These are phyloP conservation scores for Macrotyloma uniflorum DNA, from an alignment of 306 rosid genomes.

Conservation along the genomic window DNA sequence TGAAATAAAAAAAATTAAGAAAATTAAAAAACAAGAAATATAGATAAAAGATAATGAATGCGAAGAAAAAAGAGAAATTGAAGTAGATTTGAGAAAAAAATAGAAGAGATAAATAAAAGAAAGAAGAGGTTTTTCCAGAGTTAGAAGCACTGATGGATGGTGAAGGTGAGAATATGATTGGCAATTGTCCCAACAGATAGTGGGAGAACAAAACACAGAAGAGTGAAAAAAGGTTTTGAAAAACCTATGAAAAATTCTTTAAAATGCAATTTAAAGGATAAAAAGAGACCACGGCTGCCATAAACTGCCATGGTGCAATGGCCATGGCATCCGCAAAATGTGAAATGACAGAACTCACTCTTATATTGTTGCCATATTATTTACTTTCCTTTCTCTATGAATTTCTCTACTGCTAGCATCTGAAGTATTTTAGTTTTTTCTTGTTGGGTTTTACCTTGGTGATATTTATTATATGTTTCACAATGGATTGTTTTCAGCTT, in stretches of 20 bases:
- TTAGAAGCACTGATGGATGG: background rate
- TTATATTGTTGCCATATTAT: background rate
- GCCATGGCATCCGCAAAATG: background rate
- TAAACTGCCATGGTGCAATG: background rate
- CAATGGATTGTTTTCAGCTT: constrained; percentile 55
- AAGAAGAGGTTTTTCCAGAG: background rate
- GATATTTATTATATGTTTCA: constrained; percentile 20
- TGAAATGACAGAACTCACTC: background rate
- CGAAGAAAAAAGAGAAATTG: background rate
- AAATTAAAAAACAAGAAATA: background rate
- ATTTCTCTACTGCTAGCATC: background rate
- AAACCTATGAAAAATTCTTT: background rate
- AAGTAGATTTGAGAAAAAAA: background rate
- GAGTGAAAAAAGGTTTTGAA: background rate
- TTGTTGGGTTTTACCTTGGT: constrained; percentile 14
- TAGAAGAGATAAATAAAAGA: background rate
- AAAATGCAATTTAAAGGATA: background rate
- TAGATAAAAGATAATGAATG: background rate
- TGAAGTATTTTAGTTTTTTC: background rate
- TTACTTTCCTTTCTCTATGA: background rate
- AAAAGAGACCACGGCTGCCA: background rate
- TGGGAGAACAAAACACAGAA: background rate
- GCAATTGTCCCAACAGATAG: background rate
- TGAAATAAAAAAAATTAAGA: background rate
- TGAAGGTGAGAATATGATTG: background rate